phyloP scores from a whole-genome alignment of 768 basidiomycete genomes.

The Boletellus sp. region DNA sequence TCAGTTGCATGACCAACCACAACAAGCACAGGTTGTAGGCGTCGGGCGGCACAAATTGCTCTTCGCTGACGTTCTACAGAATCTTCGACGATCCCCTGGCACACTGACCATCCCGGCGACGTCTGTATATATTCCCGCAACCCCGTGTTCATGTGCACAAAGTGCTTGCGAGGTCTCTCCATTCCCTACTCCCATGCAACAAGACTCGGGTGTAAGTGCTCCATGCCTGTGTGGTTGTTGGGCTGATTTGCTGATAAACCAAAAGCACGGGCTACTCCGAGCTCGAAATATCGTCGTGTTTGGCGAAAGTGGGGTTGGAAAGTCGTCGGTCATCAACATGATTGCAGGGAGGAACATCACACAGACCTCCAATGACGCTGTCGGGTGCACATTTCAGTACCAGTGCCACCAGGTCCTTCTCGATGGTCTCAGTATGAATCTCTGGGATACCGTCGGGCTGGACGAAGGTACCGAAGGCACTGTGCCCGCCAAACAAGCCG shows the following conservation, averaged over 20 bases:
- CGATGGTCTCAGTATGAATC: conserved; percentile 14
- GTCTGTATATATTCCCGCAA: background rate
- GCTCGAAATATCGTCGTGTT: conserved; percentile 38
- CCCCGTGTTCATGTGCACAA: conserved; percentile 2
- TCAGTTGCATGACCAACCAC: conserved; percentile 4
- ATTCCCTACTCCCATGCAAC: conserved; percentile 9
- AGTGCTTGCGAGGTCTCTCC: conserved; percentile 9
- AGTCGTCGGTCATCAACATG: conserved; percentile 43
- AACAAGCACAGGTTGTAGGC: conserved; percentile 2
- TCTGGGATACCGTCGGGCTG: conserved; percentile 35
- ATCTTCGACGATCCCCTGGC: conserved; percentile 3
- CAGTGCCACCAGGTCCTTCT: conserved; percentile 23
- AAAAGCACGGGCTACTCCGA: conserved; percentile 5
- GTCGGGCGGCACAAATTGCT: background rate
- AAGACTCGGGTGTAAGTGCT: conserved; percentile 6
- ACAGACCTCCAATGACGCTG: conserved; percentile 26
- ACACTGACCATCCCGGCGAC: conserved; percentile 12
- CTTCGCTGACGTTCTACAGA: conserved; percentile 7
- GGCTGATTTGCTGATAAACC: conserved; percentile 1
- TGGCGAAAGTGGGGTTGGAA: conserved; percentile 39
- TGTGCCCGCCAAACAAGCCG: conserved; percentile 23
- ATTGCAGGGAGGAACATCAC: conserved; percentile 27
- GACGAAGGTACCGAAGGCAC: conserved; percentile 30
- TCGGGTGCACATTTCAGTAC: conserved; percentile 34
- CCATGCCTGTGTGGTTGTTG: background rate